Percentiles rank a stretch among this genome's conserved stretches.
These are phyloP conservation scores for Neocucurbitaria cava DNA, from an alignment of 2,329 filamentous ascomycete species.

Conservation along the genomic window DNA sequence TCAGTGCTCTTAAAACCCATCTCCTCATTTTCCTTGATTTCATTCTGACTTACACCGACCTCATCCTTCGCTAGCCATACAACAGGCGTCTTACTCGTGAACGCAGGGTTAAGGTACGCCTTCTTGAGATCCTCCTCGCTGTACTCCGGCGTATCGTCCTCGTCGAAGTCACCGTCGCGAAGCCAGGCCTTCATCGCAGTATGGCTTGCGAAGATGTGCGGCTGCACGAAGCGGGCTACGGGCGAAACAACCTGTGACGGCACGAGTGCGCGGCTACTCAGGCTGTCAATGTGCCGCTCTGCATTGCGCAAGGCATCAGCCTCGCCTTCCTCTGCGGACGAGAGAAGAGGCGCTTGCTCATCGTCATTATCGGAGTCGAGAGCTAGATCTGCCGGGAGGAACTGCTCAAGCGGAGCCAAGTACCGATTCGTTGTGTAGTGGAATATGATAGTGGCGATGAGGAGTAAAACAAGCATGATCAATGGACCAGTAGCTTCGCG, in stretches of 20 bases:
- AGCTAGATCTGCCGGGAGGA: conserved; percentile 42
- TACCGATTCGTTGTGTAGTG: conserved; percentile 44
- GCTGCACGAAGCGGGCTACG: conserved; percentile 44
- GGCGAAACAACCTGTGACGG: conserved; percentile 35
- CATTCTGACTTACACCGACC: conserved; percentile 41
- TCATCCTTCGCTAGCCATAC: conserved; percentile 44
- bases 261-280: conserved; percentile 34
- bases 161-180: conserved; percentile 38
- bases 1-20: conserved; percentile 37
- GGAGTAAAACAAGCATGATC: conserved; percentile 39
- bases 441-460: conserved; percentile 42
- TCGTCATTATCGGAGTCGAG: conserved; percentile 30
- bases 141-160: conserved; percentile 42
- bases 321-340: conserved; percentile 41
- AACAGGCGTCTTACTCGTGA: conserved; percentile 41
- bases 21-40: conserved; percentile 39
- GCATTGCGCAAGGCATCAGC: conserved; percentile 22
- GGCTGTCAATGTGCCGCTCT: conserved; percentile 33
- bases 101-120: conserved; percentile 45
- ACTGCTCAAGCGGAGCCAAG: conserved; percentile 45
- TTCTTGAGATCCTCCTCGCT: conserved; percentile 42
- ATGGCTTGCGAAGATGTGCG: conserved; percentile 44
- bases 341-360: conserved; percentile 40
- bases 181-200: conserved; percentile 45
- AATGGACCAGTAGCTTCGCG: conserved; percentile 42